Conservation (phyloP, 768 basidiomycete genomes). For the Suillus paluster region DNA sequence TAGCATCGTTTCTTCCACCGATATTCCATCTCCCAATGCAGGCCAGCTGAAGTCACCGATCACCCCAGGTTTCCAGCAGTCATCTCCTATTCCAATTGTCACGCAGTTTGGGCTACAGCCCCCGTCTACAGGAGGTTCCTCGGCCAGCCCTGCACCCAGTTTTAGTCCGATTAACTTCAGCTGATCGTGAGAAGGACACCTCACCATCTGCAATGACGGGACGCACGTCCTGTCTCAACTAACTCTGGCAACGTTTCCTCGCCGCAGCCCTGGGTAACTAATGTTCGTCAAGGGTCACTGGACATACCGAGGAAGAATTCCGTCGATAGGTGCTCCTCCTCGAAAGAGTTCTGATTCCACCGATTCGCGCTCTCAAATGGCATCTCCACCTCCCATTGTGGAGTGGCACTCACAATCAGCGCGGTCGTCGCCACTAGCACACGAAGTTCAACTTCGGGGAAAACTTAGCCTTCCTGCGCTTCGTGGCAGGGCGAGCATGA, state of each 20-base stretch:
- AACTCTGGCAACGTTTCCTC: slow-evolving; percentile 17
- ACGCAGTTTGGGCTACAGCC: slow-evolving; percentile 10
- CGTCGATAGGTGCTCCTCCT: slow-evolving; percentile 18
- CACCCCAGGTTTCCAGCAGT: slow-evolving; percentile 41
- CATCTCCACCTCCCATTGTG: slow-evolving; percentile 44
- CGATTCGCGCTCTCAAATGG: slow-evolving; percentile 39
- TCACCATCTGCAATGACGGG: slow-evolving; percentile 17
- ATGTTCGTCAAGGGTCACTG: slow-evolving; percentile 17
- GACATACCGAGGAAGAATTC: slow-evolving; percentile 26
- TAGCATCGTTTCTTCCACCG: slow-evolving; percentile 16
- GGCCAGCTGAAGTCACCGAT: slow-evolving; percentile 36
- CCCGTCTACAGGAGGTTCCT: slow-evolving; percentile 6
- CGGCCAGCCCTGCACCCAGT: slow-evolving; percentile 16
- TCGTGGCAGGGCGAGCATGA: slow-evolving; percentile 43
- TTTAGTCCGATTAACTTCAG: slow-evolving; percentile 12
- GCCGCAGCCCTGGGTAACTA: slow-evolving; percentile 17
- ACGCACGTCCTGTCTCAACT: slow-evolving; percentile 19
- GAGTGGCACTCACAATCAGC: slow-evolving; percentile 42
- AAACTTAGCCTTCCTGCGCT: slow-evolving; percentile 76
- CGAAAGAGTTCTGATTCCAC: slow-evolving; percentile 31
- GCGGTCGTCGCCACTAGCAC: slow-evolving; percentile 29
- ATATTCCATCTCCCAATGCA: slow-evolving; percentile 43
- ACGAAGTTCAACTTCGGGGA: slow-evolving; percentile 47
- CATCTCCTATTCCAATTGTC: slow-evolving; percentile 5
- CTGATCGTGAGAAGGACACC: slow-evolving; percentile 26